Conservation (phyloP, 2,329 filamentous ascomycete genomes). For the Cyphellophora attinorum region DNA sequence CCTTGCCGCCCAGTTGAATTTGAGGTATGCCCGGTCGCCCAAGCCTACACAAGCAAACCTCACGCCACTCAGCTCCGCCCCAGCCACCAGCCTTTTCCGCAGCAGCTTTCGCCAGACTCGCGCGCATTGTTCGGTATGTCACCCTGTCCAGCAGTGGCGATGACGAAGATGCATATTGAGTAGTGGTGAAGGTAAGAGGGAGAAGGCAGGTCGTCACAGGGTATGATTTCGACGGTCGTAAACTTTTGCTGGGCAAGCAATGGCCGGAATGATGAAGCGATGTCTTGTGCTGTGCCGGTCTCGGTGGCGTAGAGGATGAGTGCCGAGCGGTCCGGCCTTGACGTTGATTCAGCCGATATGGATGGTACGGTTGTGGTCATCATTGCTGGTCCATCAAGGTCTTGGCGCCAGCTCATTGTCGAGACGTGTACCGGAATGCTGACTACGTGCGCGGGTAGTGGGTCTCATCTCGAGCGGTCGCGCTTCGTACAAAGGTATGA, state of each 20-base stretch:
- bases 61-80: conserved; percentile 57
- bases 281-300: conserved; percentile 87
- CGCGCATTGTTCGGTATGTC: conserved; percentile 79
- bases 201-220: conserved; percentile 48
- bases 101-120: conserved; percentile 72
- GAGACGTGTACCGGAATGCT: no score
- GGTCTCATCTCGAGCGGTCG: no score
- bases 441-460: no score
- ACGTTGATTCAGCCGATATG: no score
- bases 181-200: conserved; percentile 22
- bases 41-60: conserved; percentile 81
- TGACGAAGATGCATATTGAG: conserved; percentile 54
- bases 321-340: conserved; percentile 32
- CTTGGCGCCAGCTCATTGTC: no score
- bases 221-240: conserved; percentile 6
- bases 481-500: no score
- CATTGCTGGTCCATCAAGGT: no score
- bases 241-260: conserved; percentile 72
- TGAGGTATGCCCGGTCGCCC: conserved; percentile 88
- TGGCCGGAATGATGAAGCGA: conserved; percentile 73
- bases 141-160: conserved; percentile 91
- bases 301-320: conserved; percentile 88
- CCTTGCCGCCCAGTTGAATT: conserved; percentile 90
- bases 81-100: no score
- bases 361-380: no score